These are phyloP conservation scores for Drosera capensis DNA, from an alignment of 148 eudicot species.

Conservation along the genomic window DNA sequence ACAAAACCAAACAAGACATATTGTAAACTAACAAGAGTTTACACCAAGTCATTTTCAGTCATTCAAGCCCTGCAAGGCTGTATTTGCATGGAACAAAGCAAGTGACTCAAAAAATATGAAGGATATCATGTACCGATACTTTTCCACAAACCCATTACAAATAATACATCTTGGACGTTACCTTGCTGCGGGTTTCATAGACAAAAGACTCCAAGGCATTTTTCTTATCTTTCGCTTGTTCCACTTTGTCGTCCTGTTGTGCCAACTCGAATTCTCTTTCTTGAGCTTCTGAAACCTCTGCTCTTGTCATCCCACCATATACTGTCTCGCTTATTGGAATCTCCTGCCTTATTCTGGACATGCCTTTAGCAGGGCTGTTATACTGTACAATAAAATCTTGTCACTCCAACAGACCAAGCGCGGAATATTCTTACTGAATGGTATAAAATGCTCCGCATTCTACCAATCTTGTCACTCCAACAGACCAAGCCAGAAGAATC, in stretches of 20 bases:
- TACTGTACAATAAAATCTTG: conserved; percentile 20
- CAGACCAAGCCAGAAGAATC: no score
- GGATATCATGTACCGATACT: no score
- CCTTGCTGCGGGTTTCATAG: conserved; percentile 92
- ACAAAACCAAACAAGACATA: no score
- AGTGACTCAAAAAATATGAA: neutral
- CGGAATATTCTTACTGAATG: neutral
- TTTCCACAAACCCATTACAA: neutral
- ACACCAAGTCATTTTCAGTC: no score
- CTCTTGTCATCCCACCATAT: conserved; percentile 31
- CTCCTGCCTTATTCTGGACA: conserved; percentile 23
- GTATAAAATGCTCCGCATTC: neutral
- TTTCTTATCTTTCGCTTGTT: conserved; percentile 85
- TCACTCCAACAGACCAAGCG: neutral
- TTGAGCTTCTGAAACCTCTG: conserved; percentile 47
- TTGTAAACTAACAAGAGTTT: no score
- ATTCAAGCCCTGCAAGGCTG: no score
- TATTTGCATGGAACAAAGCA: no score
- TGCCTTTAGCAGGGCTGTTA: conserved; percentile 18
- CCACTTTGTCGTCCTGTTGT: conserved; percentile 61
- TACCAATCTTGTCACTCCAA: no score
- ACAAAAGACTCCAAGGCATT: conserved; percentile 81
- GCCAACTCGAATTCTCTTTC: conserved; percentile 48
- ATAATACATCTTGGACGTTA: conserved; percentile 8
- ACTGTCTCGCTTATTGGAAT: conserved; percentile 30